These are phyloP conservation scores for Hansfordia pulvinata DNA, from an alignment of 2,329 filamentous ascomycete genomes.

Conservation along the genomic window DNA sequence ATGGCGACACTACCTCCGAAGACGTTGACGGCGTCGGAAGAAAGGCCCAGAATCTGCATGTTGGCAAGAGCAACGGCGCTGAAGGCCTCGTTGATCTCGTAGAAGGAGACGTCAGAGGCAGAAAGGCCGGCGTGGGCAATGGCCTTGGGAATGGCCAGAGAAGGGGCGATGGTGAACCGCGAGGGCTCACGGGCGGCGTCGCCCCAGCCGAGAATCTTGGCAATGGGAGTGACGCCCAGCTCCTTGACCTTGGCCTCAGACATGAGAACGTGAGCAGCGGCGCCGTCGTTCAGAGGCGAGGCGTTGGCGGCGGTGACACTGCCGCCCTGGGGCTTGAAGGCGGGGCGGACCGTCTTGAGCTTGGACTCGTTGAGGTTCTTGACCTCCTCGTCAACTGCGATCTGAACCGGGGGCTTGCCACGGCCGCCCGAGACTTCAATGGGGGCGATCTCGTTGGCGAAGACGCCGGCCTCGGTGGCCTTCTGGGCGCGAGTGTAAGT, in stretches of 20 bases:
- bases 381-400: slow-evolving; percentile 86
- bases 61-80: slow-evolving; percentile 93
- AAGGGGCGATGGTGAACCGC: slow-evolving; percentile 90
- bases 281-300: slow-evolving; percentile 90
- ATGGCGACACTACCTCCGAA: slow-evolving; percentile 92
- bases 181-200: slow-evolving; percentile 84
- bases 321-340: slow-evolving; percentile 65
- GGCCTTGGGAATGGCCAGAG: slow-evolving; percentile 92
- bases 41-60: slow-evolving; percentile 75
- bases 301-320: slow-evolving; percentile 95
- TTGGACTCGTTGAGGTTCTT: slow-evolving; percentile 85
- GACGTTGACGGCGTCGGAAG: slow-evolving; percentile 81
- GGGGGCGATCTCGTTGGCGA: slow-evolving; percentile 77
- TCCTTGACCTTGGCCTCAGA: slow-evolving; percentile 91
- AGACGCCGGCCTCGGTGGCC: slow-evolving; percentile 70
- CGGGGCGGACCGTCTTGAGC: slow-evolving; percentile 73
- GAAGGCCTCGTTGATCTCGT: slow-evolving; percentile 99
- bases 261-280: slow-evolving; percentile 81
- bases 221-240: slow-evolving; percentile 79
- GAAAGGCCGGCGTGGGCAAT: slow-evolving; percentile 84
- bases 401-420: slow-evolving; percentile 71
- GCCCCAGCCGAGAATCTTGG: slow-evolving; percentile 95
- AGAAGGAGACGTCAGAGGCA: slow-evolving; percentile 70
- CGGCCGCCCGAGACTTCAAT: slow-evolving; percentile 78
- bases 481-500: slow-evolving; percentile 63